Evolutionary conservation across 2,329 filamentous ascomycete species (phyloP).

Genomic region (Aspergillus cejpii): DNA sequence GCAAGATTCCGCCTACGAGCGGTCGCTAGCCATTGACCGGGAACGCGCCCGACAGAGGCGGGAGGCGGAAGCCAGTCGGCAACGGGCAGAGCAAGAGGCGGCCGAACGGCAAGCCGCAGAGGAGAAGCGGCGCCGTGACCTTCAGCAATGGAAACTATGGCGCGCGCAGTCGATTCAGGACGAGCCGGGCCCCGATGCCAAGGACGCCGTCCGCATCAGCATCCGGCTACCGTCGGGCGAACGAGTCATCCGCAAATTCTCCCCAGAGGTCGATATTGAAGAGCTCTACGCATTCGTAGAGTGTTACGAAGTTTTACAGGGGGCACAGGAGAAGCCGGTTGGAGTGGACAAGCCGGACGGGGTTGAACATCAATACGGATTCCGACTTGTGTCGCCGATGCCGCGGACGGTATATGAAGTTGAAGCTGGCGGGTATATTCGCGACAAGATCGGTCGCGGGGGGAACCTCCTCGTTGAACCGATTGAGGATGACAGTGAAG

Average conservation of each 20-base stretch:
- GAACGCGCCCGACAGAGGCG: slow-evolving; percentile 70
- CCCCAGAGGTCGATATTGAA: slow-evolving; percentile 63
- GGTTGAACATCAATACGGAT: slow-evolving; percentile 78
- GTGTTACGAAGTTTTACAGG: slow-evolving; percentile 64
- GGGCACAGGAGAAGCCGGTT: slow-evolving; percentile 28
- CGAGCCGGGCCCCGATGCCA: slow-evolving; percentile 60
- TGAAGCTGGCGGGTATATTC: slow-evolving; percentile 58
- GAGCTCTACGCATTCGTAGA: slow-evolving; percentile 96
- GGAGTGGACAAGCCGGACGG: slow-evolving; percentile 51
- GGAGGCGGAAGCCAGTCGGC: slow-evolving; percentile 63
- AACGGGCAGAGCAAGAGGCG: slow-evolving; percentile 59
- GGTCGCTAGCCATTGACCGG: slow-evolving; percentile 78
- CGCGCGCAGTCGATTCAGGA: slow-evolving; percentile 58
- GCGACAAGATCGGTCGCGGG: slow-evolving; percentile 68
- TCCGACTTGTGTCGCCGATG: slow-evolving; percentile 77
- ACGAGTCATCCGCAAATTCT: slow-evolving; percentile 70
- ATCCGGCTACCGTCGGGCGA: slow-evolving; percentile 59
- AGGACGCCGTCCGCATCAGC: slow-evolving; percentile 66
- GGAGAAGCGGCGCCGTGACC: slow-evolving; percentile 49
- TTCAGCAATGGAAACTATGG: slow-evolving; percentile 73
- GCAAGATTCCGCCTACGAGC: slow-evolving; percentile 90
- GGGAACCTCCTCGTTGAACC: slow-evolving; percentile 86
- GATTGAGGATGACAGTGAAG: slow-evolving; percentile 50
- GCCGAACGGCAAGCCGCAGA: slow-evolving; percentile 58
- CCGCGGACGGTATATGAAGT: slow-evolving; percentile 74